A percentile compares a stretch with the other conserved stretches of the same genome.
Conservation (phyloP, 169 alveolate genomes). For the Babesia bigemina region DNA sequence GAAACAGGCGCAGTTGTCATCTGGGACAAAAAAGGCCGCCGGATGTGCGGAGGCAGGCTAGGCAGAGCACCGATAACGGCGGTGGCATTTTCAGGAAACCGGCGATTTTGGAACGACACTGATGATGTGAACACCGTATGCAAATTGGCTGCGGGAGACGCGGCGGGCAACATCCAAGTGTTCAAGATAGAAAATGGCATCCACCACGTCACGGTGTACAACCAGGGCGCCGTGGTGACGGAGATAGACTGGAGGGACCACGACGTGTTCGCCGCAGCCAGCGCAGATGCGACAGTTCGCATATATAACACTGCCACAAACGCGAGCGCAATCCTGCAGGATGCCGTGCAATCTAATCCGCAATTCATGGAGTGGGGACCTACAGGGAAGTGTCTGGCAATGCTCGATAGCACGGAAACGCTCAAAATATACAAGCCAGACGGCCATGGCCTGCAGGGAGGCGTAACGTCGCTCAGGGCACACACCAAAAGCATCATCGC, state of each 20-base stretch:
- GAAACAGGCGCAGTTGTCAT: slow-evolving; percentile 36
- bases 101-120: slow-evolving; percentile 23
- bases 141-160: slow-evolving; percentile 44
- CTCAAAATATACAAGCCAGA: slow-evolving; percentile 47
- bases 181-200: slow-evolving; percentile 19
- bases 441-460: slow-evolving; percentile 30
- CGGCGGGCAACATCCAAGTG: slow-evolving; percentile 20
- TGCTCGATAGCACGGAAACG: slow-evolving; percentile 35
- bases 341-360: slow-evolving; percentile 23
- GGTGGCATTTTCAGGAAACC: slow-evolving; percentile 48
- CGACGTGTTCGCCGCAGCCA: slow-evolving; percentile 34
- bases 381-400: slow-evolving; percentile 46
- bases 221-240: slow-evolving; percentile 32
- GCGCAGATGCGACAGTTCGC: slow-evolving; percentile 23
- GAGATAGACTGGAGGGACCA: slow-evolving; percentile 52
- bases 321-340: not conserved
- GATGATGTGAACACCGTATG: slow-evolving; percentile 6
- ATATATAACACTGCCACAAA: slow-evolving; percentile 22
- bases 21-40: slow-evolving; percentile 38
- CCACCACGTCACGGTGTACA: slow-evolving; percentile 1
- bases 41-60: not conserved
- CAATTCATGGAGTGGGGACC: slow-evolving; percentile 62
- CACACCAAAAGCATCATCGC: slow-evolving; percentile 41
- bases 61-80: slow-evolving; percentile 39
- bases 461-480: slow-evolving; percentile 24